Percentiles rank a stretch among this genome's conserved stretches.
Conservation (phyloP, 768 basidiomycete genomes). For the Glaciozyma martinii region DNA sequence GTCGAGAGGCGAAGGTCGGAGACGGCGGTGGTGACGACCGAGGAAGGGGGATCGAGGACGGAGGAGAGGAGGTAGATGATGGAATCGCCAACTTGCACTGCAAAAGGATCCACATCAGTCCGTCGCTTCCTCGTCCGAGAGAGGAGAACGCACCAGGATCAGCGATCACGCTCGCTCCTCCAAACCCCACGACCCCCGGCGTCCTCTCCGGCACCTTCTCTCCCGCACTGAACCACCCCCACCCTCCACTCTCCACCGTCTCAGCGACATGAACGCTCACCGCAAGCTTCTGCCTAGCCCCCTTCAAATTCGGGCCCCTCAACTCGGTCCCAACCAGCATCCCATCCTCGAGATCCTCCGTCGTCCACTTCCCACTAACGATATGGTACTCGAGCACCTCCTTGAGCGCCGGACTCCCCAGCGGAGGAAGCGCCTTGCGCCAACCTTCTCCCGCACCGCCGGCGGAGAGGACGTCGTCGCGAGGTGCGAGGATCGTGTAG, state of each 20-base stretch:
- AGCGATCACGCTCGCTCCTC: constrained; percentile 68
- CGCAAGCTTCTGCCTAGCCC: constrained; percentile 43
- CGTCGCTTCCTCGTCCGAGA: not conserved
- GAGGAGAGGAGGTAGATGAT: constrained; percentile 82
- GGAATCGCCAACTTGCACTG: constrained; percentile 66
- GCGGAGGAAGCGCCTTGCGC: constrained; percentile 47
- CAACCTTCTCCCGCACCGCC: not conserved
- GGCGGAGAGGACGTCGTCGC: constrained; percentile 63
- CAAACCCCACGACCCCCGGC: constrained; percentile 60
- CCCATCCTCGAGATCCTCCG: constrained; percentile 60
- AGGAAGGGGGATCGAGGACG: constrained; percentile 70
- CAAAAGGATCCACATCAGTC: constrained; percentile 1
- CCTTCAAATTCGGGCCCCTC: constrained; percentile 36
- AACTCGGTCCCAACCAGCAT: constrained; percentile 49
- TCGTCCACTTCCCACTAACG: constrained; percentile 66
- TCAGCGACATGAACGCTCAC: constrained; percentile 38
- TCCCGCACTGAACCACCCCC: constrained; percentile 39
- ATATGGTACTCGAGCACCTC: constrained; percentile 80
- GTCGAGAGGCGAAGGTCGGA: constrained; percentile 67
- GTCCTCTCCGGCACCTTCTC: constrained; percentile 20
- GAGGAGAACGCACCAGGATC: constrained; percentile 55
- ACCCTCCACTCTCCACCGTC: constrained; percentile 26
- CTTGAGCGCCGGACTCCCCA: constrained; percentile 60
- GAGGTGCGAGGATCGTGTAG: constrained; percentile 85
- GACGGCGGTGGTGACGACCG: constrained; percentile 69